phyloP scores from a whole-genome alignment of 2,329 filamentous ascomycete species.

The Nannizziopsis arthrosporioides region DNA sequence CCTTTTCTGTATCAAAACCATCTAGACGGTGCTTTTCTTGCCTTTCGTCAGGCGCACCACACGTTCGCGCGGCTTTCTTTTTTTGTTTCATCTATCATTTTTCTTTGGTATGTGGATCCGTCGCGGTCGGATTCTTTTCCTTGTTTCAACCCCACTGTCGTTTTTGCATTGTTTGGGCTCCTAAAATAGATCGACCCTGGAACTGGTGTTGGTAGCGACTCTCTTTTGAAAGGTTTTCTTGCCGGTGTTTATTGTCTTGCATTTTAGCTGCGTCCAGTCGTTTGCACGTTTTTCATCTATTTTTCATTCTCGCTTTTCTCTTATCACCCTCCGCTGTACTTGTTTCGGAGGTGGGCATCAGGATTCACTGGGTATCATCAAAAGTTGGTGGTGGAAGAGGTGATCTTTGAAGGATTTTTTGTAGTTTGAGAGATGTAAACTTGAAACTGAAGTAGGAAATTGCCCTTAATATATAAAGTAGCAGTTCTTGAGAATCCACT shows the following conservation, averaged over 20 bases:
- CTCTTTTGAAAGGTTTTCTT: background rate
- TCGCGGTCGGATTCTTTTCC: background rate
- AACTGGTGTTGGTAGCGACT: constrained; percentile 1
- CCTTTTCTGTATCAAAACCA: constrained; percentile 7
- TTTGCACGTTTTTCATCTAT: too few species aligned
- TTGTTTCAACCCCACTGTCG: background rate
- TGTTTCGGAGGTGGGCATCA: background rate
- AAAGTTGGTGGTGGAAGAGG: constrained; percentile 2
- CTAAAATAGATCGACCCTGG: constrained; percentile 8
- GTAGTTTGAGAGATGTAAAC: too few species aligned
- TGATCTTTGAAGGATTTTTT: background rate
- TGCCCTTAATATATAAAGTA: too few species aligned
- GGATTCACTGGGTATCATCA: constrained; percentile 1
- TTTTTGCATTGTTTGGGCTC: constrained; percentile 8
- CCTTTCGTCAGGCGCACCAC: constrained; percentile 1
- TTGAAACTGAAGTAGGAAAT: too few species aligned
- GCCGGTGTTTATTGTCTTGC: constrained; percentile 5
- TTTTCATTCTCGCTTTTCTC: constrained; percentile 1
- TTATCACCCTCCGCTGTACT: background rate
- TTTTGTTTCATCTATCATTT: background rate
- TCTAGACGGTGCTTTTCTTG: constrained; percentile 9
- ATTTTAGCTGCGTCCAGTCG: background rate
- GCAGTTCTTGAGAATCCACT: too few species aligned
- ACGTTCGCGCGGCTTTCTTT: constrained; percentile 4
- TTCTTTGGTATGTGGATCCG: constrained; percentile 6